Base-by-base conservation (phyloP, 495 filamentous ascomycete genomes). In the Hyaloscypha finlandica region DNA sequence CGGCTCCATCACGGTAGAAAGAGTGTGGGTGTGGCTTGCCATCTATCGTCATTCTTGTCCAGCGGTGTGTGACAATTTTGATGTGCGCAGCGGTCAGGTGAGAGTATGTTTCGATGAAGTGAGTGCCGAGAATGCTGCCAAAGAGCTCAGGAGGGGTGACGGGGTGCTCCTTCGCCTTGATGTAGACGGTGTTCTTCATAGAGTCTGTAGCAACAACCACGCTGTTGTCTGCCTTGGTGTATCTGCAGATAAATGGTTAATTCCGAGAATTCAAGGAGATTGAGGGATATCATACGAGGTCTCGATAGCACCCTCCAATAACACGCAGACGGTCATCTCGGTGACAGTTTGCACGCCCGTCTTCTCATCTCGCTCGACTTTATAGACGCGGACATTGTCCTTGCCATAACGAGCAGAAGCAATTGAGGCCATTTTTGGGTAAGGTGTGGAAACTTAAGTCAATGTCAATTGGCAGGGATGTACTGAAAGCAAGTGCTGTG, bases 311-410 rank as follows among this genome's bases (percentile, higher is more conserved):
- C 95, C 95, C 80, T 97, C 91, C 4, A 99, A 83, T 20, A 97
- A 81, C 55, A 90, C 90, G 77, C 92, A 91, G 63, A 99, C 91
- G 54, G 94, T 97, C 91, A 96, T 96, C 77, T 99, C 95, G 51
- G 91, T 90, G 56, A 97, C 93, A 8, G 88, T 89, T 77, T 99
- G 95, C 4, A 84, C 81, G 35, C 88, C 87, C 14, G 91, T 90
- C 73, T 86, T 81, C 74, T 86, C 85, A 75, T 97, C 88, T 64
- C 86, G 84, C 71, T 95, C 84, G 73, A 97, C 92, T 80, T 99
- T 98, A 85, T 89, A 94, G 68, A 99, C 89, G 74, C 95, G 93
- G 83, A 99, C 90, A 83, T 99, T 98, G 85, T 97, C 94, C 88
- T 96, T 96, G 81, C 92, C 92, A 78, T 96, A 96, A 73, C 89